Conservation (phyloP, 2,329 filamentous ascomycete species). For the Aspergillus thermomutatus region DNA sequence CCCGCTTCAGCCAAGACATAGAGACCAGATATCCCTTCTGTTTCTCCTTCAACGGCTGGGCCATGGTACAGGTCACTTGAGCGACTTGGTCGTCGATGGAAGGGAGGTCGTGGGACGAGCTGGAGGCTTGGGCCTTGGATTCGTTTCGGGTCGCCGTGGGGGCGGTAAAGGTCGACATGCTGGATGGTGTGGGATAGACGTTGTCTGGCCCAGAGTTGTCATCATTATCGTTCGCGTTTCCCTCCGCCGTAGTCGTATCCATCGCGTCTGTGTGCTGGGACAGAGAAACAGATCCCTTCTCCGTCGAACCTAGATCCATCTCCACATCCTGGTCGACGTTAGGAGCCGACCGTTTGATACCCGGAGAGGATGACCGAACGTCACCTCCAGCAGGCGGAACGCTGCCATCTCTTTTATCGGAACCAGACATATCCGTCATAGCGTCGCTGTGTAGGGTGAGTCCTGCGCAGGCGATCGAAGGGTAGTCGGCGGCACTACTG, state of each 20-base stretch:
- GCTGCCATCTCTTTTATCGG: constrained; percentile 27
- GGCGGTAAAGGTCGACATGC: constrained; percentile 34
- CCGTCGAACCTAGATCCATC: constrained; percentile 18
- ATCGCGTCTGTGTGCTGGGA: constrained; percentile 37
- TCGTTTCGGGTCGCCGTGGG: constrained; percentile 26
- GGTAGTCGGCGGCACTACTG: constrained; percentile 36
- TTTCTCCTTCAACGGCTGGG: constrained; percentile 62
- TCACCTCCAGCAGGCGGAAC: constrained; percentile 21
- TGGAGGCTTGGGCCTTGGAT: constrained; percentile 20
- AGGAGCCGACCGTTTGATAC: constrained; percentile 34
- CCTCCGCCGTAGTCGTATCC: constrained; percentile 41
- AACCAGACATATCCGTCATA: constrained; percentile 42
- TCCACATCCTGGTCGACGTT: constrained; percentile 28
- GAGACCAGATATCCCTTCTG: constrained; percentile 76
- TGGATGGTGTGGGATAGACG: constrained; percentile 38
- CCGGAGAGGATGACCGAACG: constrained; percentile 31
- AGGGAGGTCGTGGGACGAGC: constrained; percentile 31
- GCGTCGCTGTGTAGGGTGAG: constrained; percentile 48
- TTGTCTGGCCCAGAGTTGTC: constrained; percentile 31
- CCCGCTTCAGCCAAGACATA: constrained; percentile 70
- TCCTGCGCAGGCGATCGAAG: constrained; percentile 53
- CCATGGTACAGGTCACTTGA: constrained; percentile 61
- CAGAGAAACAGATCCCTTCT: constrained; percentile 18
- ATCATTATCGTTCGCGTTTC: constrained; percentile 24
- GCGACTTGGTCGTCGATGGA: constrained; percentile 69